These are phyloP conservation scores for Madurella fahalii DNA, from an alignment of 2,329 filamentous ascomycete species.

Conservation along the genomic window DNA sequence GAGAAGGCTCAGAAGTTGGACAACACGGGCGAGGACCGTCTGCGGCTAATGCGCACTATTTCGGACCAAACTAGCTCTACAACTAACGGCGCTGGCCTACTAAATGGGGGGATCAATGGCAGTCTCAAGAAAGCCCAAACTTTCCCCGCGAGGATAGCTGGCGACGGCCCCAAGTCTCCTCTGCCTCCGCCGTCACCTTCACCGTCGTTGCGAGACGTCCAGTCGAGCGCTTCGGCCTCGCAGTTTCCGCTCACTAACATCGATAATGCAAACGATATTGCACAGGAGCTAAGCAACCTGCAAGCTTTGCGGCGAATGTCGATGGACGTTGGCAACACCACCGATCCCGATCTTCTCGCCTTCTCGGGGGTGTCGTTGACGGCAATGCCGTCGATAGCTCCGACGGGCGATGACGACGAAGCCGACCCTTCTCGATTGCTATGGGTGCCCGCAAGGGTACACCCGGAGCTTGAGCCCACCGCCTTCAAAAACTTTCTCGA, in stretches of 20 bases:
- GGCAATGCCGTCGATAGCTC: conserved; percentile 68
- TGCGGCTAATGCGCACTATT: conserved; percentile 41
- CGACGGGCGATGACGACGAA: conserved; percentile 71
- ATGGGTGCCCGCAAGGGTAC: conserved; percentile 92
- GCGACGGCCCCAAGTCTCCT: conserved; percentile 36
- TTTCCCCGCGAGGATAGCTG: conserved; percentile 36
- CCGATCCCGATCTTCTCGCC: conserved; percentile 71
- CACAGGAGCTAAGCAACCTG: conserved; percentile 86
- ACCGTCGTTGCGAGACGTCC: conserved; percentile 50
- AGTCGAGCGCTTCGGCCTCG: conserved; percentile 55
- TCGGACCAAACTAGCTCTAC: conserved; percentile 40
- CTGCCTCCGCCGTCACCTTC: conserved; percentile 49
- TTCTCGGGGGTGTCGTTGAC: conserved; percentile 62
- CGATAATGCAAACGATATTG: conserved; percentile 81
- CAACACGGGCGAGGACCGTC: conserved; percentile 38
- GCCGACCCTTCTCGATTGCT: conserved; percentile 84
- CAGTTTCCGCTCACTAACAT: conserved; percentile 86
- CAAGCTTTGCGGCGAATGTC: conserved; percentile 89
- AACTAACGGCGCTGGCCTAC: conserved; percentile 27
- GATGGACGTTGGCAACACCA: conserved; percentile 79
- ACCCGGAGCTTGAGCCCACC: conserved; percentile 89
- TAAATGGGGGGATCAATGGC: conserved; percentile 5
- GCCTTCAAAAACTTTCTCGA: conserved; percentile 97
- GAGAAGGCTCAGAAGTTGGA: conserved; percentile 33
- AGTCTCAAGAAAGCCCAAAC: conserved; percentile 42